Conservation (phyloP, 202 grass and related monocot genomes). For the Brachypodium distachyon region DNA sequence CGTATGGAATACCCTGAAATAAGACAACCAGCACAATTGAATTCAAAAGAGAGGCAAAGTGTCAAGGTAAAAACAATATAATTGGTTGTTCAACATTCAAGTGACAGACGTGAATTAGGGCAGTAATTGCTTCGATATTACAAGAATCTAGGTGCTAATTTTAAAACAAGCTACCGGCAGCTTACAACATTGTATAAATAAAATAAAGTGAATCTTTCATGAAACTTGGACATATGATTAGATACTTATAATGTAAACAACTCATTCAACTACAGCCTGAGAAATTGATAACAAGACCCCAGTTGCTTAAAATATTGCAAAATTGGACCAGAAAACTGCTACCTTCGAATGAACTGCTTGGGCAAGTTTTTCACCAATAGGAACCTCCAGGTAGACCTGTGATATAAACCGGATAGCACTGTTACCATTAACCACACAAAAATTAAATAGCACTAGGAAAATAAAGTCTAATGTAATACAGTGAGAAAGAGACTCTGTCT, state of each 20-base stretch:
- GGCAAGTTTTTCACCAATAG: constrained; percentile 84
- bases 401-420: not conserved
- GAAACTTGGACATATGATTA: not conserved
- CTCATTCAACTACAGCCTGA: not conserved
- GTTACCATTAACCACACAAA: not conserved
- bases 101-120: not conserved
- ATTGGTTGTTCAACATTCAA: not conserved
- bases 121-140: not conserved
- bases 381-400: constrained; percentile 96
- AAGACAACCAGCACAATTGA: constrained; percentile 5
- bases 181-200: not conserved
- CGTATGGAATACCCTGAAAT: constrained; percentile 87
- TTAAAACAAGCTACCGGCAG: not conserved
- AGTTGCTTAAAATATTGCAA: constrained; percentile 2
- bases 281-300: not conserved
- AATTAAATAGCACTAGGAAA: not conserved
- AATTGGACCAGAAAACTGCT: not conserved
- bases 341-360: constrained; percentile 85
- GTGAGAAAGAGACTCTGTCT: not conserved
- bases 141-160: not conserved
- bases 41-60: not conserved
- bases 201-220: not conserved
- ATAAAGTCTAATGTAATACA: not conserved
- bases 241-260: constrained; percentile 5
- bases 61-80: not conserved